phyloP scores from a whole-genome alignment of 345 rosid genomes.

The Brassica carinata region DNA sequence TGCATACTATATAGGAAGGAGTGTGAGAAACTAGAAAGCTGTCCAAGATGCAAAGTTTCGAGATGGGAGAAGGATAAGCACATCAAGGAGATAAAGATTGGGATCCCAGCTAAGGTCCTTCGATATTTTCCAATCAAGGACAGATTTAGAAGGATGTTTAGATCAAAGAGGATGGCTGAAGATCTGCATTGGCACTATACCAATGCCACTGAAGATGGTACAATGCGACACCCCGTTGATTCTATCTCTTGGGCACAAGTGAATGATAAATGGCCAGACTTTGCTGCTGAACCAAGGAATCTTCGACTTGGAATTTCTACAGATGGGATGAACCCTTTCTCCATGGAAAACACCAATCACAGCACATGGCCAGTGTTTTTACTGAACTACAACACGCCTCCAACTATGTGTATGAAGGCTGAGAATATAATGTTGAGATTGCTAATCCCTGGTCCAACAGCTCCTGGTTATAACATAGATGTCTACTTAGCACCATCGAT shows the following conservation, averaged over 20 bases:
- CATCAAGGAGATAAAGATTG: not conserved
- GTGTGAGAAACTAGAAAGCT: not conserved
- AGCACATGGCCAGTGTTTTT: not conserved
- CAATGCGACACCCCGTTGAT: not conserved
- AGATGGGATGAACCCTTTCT: not conserved
- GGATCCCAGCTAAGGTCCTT: not conserved
- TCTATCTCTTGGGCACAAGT: not conserved
- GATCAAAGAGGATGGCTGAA: not conserved
- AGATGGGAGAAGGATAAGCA: not conserved
- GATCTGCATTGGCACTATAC: not conserved
- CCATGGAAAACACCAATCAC: too few species aligned
- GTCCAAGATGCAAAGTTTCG: not conserved
- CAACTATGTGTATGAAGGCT: not conserved
- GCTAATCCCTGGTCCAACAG: not conserved
- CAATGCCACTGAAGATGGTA: not conserved
- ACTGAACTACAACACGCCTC: not conserved
- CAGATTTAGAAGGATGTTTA: not conserved
- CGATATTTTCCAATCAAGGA: not conserved
- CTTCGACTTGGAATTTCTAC: not conserved
- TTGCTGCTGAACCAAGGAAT: not conserved
- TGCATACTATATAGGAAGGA: not conserved
- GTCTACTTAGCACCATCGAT: not conserved
- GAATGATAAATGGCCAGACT: not conserved
- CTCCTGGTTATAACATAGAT: not conserved
- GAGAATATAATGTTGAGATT: too few species aligned